Percentiles rank a stretch among this genome's conserved stretches.
Evolutionary conservation across 331 rosid genomes (phyloP).

Genomic region (Quercus phellos): DNA sequence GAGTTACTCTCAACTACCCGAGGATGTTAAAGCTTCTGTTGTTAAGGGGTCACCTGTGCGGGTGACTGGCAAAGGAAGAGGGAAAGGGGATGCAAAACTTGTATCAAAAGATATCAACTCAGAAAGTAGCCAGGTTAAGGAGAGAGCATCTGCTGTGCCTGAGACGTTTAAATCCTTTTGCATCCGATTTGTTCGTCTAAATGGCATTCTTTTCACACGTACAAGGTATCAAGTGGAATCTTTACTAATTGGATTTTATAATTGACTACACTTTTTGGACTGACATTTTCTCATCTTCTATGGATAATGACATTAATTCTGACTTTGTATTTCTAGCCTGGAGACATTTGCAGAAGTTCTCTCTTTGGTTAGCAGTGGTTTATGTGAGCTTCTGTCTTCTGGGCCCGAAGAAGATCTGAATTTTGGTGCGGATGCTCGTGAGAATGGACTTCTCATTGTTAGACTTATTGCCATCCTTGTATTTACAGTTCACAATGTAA

Average conservation of each 20-base stretch:
- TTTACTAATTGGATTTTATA: not conserved
- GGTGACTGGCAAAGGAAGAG: conserved; percentile 58
- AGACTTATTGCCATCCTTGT: conserved; percentile 69
- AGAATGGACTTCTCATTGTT: conserved; percentile 65
- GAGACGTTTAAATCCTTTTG: conserved; percentile 61
- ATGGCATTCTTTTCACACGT: conserved; percentile 89
- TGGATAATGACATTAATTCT: not conserved
- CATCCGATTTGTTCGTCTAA: conserved; percentile 77
- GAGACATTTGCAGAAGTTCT: conserved; percentile 86
- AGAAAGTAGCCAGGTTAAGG: conserved; percentile 43
- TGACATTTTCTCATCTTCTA: conserved; percentile 2
- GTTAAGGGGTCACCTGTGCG: conserved; percentile 53
- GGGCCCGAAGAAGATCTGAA: conserved; percentile 65
- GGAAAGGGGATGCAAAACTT: conserved; percentile 51
- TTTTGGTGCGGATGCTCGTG: conserved; percentile 64
- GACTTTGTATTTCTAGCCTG: conserved; percentile 43
- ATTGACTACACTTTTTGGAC: not conserved
- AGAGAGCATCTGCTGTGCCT: conserved; percentile 32
- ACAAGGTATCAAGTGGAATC: conserved; percentile 55
- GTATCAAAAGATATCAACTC: conserved; percentile 36
- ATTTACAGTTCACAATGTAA: conserved; percentile 71
- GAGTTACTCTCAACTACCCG: conserved; percentile 65
- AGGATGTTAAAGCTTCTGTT: conserved; percentile 46
- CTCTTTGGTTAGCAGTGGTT: conserved; percentile 51
- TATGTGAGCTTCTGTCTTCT: conserved; percentile 56